Conservation (phyloP, 805 yeast species). For the Torulaspora maleeae region DNA sequence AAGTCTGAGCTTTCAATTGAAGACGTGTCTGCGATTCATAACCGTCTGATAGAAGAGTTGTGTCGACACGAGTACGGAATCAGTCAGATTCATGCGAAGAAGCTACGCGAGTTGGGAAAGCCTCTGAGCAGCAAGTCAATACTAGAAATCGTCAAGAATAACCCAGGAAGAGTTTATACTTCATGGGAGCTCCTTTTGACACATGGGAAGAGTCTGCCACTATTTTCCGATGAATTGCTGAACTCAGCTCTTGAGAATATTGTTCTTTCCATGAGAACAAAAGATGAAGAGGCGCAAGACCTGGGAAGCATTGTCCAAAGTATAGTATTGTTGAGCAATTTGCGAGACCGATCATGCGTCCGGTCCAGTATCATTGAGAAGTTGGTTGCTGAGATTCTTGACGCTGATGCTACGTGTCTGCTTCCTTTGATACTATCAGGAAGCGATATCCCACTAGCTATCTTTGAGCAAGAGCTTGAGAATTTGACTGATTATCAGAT, state of each 20-base stretch:
- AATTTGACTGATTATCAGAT: slow-evolving; percentile 21
- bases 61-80: slow-evolving; percentile 32
- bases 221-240: slow-evolving; percentile 27
- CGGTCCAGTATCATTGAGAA: slow-evolving; percentile 11
- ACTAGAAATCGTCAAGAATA: slow-evolving; percentile 37
- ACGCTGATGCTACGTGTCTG: slow-evolving; percentile 11
- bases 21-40: slow-evolving; percentile 23
- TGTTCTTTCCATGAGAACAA: slow-evolving; percentile 38
- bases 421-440: slow-evolving; percentile 15
- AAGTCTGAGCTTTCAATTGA: slow-evolving; percentile 7
- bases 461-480: slow-evolving; percentile 9
- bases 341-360: slow-evolving; percentile 13
- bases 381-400: slow-evolving; percentile 17
- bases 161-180: slow-evolving; percentile 51
- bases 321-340: slow-evolving; percentile 22
- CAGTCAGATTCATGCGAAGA: slow-evolving; percentile 31
- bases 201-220: slow-evolving; percentile 15
- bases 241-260: slow-evolving; percentile 36
- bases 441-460: slow-evolving; percentile 6
- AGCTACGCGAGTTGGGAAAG: slow-evolving; percentile 23
- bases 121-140: slow-evolving; percentile 25
- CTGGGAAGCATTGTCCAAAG: slow-evolving; percentile 24
- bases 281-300: slow-evolving; percentile 31
- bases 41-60: slow-evolving; percentile 29
- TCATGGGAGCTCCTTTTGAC: slow-evolving; percentile 45